Conservation (phyloP, 2,329 filamentous ascomycete species). For the Incumbomyces delicatus region DNA sequence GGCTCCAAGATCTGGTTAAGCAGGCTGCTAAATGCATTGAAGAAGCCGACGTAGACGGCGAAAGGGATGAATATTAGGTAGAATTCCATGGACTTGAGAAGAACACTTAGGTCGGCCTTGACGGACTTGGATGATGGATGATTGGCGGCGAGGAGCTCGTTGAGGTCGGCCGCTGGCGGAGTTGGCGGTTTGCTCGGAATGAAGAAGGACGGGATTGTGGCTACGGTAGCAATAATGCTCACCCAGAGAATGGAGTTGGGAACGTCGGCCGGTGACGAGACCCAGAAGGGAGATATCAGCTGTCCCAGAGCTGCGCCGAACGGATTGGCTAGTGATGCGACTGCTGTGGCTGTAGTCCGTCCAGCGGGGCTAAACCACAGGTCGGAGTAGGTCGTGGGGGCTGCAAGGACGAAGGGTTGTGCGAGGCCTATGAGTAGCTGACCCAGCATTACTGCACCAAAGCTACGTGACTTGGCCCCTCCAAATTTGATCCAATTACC, state of each 20-base stretch:
- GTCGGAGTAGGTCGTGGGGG: conserved; percentile 84
- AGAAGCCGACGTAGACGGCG: conserved; percentile 75
- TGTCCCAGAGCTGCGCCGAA: conserved; percentile 83
- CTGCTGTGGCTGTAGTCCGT: conserved; percentile 75
- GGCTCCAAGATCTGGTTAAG: conserved; percentile 84
- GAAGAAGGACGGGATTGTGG: conserved; percentile 67
- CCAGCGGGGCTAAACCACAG: conserved; percentile 85
- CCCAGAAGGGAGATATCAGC: conserved; percentile 73
- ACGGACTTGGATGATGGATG: conserved; percentile 44
- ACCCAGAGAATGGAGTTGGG: conserved; percentile 78
- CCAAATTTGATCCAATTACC: conserved; percentile 91
- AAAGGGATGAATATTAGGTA: conserved; percentile 78
- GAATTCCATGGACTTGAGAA: conserved; percentile 58
- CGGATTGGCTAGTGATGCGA: conserved; percentile 79
- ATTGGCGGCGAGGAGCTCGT: conserved; percentile 38
- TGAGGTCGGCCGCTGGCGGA: conserved; percentile 46
- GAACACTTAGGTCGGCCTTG: conserved; percentile 42
- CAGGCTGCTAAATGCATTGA: conserved; percentile 82
- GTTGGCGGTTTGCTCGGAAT: conserved; percentile 68
- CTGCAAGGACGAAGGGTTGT: conserved; percentile 84
- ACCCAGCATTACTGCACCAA: conserved; percentile 74
- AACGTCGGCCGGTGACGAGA: conserved; percentile 51
- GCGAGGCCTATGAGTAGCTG: conserved; percentile 82
- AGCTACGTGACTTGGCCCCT: conserved; percentile 51
- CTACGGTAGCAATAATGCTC: conserved; percentile 65